These are phyloP conservation scores for Curvularia lunata DNA, from an alignment of 2,329 filamentous ascomycete genomes.

Conservation along the genomic window DNA sequence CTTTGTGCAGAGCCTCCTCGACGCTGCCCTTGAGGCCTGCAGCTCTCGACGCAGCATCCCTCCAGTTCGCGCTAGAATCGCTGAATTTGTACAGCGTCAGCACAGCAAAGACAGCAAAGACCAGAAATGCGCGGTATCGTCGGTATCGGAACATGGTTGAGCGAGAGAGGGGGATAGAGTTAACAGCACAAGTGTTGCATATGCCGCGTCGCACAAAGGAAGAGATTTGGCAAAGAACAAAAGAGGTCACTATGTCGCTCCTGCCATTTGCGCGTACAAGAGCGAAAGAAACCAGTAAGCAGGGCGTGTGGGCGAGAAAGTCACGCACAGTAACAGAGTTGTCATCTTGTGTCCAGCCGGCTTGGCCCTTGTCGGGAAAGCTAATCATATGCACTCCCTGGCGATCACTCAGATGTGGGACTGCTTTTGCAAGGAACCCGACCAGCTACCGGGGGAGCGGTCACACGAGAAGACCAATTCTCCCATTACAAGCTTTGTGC, in stretches of 20 bases:
- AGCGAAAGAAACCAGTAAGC: conserved; percentile 11
- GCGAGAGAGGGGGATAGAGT: conserved; percentile 13
- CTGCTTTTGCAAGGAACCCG: conserved; percentile 1
- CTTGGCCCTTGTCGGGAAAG: conserved; percentile 29
- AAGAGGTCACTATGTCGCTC: conserved; percentile 16
- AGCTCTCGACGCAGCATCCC: conserved; percentile 31
- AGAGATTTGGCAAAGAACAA: conserved; percentile 2
- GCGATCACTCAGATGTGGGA: conserved; percentile 13
- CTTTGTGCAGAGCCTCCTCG: conserved; percentile 24
- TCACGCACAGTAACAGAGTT: conserved; percentile 17
- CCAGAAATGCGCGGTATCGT: conserved; percentile 66
- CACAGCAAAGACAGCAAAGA: conserved; percentile 62
- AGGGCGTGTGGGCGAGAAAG: neutral
- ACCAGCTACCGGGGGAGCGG: neutral
- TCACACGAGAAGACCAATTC: neutral
- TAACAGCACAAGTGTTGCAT: conserved; percentile 15
- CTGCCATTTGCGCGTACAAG: conserved; percentile 27
- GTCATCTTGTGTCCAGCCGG: conserved; percentile 25
- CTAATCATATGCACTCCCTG: conserved; percentile 25
- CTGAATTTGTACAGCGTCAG: conserved; percentile 62
- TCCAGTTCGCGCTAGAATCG: conserved; percentile 52
- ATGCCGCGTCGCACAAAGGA: conserved; percentile 15
- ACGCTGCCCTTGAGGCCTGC: conserved; percentile 26
- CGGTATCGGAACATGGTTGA: conserved; percentile 63
- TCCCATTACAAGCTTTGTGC: neutral